phyloP scores from a whole-genome alignment of 2,329 filamentous ascomycete genomes.

The Diaporthe nobilis region DNA sequence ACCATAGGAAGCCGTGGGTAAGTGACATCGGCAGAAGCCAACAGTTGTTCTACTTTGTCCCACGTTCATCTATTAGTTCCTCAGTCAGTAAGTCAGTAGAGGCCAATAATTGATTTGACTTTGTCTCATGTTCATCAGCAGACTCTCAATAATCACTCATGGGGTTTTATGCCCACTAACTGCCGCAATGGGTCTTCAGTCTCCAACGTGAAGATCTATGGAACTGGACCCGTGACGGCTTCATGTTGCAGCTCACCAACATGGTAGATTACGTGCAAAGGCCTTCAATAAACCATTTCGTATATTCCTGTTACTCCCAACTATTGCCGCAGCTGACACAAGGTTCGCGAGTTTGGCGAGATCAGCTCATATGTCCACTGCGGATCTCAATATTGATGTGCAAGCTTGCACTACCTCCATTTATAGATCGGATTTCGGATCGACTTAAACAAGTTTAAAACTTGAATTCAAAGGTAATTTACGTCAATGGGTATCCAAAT shows the following conservation, averaged over 20 bases:
- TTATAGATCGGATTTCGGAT: neutral
- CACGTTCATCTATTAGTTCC: neutral
- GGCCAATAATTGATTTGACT: neutral
- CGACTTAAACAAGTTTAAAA: neutral
- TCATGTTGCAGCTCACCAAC: neutral
- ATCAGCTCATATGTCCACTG: neutral
- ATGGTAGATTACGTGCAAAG: neutral
- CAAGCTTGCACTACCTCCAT: neutral
- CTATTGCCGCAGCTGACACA: neutral
- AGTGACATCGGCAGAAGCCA: neutral
- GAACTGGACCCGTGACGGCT: neutral
- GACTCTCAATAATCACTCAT: neutral
- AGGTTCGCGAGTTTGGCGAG: neutral
- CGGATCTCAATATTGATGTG: neutral
- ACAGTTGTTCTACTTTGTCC: neutral
- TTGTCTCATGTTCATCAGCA: neutral
- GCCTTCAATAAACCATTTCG: neutral
- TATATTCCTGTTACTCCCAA: neutral
- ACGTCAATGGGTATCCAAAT: neutral
- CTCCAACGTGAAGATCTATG: neutral
- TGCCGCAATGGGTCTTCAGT: neutral
- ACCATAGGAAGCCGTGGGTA: neutral
- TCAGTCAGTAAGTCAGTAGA: neutral
- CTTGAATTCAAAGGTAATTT: neutral
- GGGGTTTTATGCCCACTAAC: neutral